Evolutionary conservation across 2,329 filamentous ascomycete species (phyloP), one percentile per base, ranked within the genome.

Genomic region (Orbilia brochopaga): DNA sequence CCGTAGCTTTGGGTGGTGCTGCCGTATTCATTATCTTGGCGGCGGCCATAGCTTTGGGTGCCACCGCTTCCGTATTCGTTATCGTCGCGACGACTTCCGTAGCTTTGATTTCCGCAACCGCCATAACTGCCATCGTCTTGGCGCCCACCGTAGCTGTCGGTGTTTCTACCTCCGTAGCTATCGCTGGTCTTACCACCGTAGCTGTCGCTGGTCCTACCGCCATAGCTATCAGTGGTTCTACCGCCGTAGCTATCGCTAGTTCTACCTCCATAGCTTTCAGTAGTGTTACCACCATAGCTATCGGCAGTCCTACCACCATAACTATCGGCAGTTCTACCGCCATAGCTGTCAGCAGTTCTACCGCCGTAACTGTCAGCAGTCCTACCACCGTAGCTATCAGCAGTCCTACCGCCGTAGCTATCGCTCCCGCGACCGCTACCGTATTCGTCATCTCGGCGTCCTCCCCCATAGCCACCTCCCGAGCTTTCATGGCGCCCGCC

Each of bases 171-270:
- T 79, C 50, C 58, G 35, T 32, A 55, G 35, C 27, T 52, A 17
- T 46, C 23, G 30, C 21, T 64, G 40, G 30, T 70, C 44, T 42
- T 23, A 23, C n/a, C n/a, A 4, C 44, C 21, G n/a, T 48, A 17
- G 44, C 21, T 48, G 4, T 48, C 44, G 21, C 4, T 23, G 11
- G 3, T 19, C 11, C 44, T 48, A 48, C 44, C 44, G 79, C 32
- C 40, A 23, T 23, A 17, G n/a, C 21, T 23, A 48, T 48, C 21
- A 4, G n/a, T 4, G 44, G n/a, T 23, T 17, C 44, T 76, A 2
- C 77, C 77, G 48, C 79, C 80, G 52, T 79, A 78, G 27, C 79
- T 77, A 60, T 81, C 81, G 58, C 84, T 82, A 7, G n/a, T 23
- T 32, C 27, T 32, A 24, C 52, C 32, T 27, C 56, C 57, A 15